Percentiles rank a stretch among this genome's conserved stretches.
Conservation (phyloP, 2,329 filamentous ascomycete genomes). For the Aurifilum marmelostoma region DNA sequence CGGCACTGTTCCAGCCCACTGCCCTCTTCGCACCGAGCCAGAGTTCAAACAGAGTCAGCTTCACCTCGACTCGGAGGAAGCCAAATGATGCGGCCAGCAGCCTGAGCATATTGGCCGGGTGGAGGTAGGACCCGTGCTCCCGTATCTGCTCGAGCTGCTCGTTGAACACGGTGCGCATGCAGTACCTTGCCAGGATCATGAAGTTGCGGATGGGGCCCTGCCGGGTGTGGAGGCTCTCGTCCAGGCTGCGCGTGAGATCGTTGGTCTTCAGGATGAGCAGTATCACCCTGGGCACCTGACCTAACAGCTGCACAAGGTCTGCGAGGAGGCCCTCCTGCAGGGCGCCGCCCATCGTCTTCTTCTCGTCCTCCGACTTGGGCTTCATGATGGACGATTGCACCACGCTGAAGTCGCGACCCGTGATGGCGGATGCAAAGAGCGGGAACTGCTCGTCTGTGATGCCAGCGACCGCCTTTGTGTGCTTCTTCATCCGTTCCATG, state of each 20-base stretch:
- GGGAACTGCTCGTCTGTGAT: conserved; percentile 90
- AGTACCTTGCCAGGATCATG: conserved; percentile 70
- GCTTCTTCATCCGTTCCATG: conserved; percentile 81
- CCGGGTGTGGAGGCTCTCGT: conserved; percentile 83
- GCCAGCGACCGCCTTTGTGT: conserved; percentile 86
- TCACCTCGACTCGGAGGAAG: conserved; percentile 63
- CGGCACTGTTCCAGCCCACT: conserved; percentile 36
- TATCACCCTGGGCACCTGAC: conserved; percentile 88
- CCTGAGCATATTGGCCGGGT: conserved; percentile 59
- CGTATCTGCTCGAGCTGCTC: conserved; percentile 65
- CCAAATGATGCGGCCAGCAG: conserved; percentile 61
- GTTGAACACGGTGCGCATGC: conserved; percentile 66
- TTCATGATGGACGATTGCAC: conserved; percentile 63
- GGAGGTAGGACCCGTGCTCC: conserved; percentile 56
- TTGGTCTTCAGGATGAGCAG: conserved; percentile 97
- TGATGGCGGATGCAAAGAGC: conserved; percentile 94
- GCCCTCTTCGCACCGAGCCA: conserved; percentile 60
- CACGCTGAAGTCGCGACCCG: conserved; percentile 85
- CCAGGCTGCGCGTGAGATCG: conserved; percentile 88
- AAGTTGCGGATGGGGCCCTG: conserved; percentile 68
- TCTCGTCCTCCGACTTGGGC: conserved; percentile 73
- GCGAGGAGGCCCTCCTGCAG: conserved; percentile 87
- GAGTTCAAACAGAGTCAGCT: conserved; percentile 66
- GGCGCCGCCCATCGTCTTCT: conserved; percentile 81
- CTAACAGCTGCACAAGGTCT: conserved; percentile 84